These are phyloP conservation scores for Perilla frutescens DNA, from an alignment of 257 asterid genomes.

Conservation along the genomic window DNA sequence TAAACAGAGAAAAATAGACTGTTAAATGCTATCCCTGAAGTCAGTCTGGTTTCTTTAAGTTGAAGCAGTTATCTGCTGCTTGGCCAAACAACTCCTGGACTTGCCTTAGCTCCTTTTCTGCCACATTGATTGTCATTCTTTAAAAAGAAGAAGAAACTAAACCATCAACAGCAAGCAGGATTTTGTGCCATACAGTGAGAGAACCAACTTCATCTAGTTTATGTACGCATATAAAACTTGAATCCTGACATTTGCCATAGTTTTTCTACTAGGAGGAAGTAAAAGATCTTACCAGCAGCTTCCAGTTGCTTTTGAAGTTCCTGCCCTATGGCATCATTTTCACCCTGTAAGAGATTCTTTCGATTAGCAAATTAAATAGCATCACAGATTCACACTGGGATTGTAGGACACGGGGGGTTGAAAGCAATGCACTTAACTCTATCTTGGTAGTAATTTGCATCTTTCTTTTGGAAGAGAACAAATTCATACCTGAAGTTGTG, in stretches of 20 bases:
- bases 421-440: not conserved
- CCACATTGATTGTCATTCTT: not conserved
- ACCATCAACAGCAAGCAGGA: constrained; percentile 18
- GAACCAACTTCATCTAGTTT: not conserved
- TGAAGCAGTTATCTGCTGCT: constrained; percentile 85
- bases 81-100: constrained; percentile 84
- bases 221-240: not conserved
- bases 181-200: not conserved
- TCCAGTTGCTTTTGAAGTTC: constrained; percentile 92
- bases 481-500: constrained; percentile 74
- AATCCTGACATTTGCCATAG: not conserved
- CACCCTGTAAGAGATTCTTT: constrained; percentile 55
- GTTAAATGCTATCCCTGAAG: too few species aligned
- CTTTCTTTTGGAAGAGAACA: not conserved
- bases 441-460: constrained; percentile 18
- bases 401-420: not conserved
- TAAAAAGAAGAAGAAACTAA: not conserved
- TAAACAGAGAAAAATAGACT: too few species aligned
- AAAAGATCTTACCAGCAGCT: constrained; percentile 74
- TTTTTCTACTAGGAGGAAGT: not conserved
- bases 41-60: constrained; percentile 81
- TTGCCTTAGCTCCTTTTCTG: constrained; percentile 82
- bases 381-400: not conserved
- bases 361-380: constrained; percentile 5
- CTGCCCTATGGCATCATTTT: constrained; percentile 86